Conservation (phyloP, 306 rosid species). For the Rubus idaeus region DNA sequence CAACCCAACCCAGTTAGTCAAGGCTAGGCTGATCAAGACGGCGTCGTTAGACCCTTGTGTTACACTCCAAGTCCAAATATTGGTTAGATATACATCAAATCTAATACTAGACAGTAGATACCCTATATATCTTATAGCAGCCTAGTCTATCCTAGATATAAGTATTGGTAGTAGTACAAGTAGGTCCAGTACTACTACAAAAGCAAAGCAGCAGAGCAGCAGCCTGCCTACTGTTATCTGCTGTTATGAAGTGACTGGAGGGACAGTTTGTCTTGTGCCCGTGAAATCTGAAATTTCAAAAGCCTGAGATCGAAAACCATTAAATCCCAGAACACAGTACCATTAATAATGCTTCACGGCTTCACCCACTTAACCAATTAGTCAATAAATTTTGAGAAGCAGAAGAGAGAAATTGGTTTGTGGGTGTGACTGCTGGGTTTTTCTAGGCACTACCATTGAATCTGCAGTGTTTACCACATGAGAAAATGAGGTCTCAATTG, state of each 20-base stretch:
- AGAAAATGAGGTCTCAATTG: constrained; percentile 27
- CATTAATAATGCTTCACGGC: constrained; percentile 38
- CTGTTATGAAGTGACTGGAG: constrained; percentile 72
- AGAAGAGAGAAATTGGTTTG: not conserved
- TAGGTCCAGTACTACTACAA: constrained; percentile 47
- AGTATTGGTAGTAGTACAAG: constrained; percentile 13
- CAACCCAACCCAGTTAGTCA: not conserved
- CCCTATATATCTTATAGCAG: constrained; percentile 16
- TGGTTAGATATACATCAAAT: not conserved
- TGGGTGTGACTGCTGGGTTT: constrained; percentile 9
- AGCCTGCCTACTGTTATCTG: constrained; percentile 23
- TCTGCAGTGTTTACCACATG: constrained; percentile 16
- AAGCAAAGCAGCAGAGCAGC: constrained; percentile 22
- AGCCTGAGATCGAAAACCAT: constrained; percentile 17
- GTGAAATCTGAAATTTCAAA: constrained; percentile 49
- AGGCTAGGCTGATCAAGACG: constrained; percentile 8
- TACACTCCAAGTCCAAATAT: not conserved
- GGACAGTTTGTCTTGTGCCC: constrained; percentile 56
- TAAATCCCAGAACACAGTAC: constrained; percentile 32
- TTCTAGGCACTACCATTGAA: constrained; percentile 4
- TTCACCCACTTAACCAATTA: constrained; percentile 25
- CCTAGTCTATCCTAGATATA: not conserved
- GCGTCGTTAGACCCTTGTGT: constrained; percentile 17
- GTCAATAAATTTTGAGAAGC: constrained; percentile 30
- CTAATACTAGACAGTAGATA: constrained; percentile 16